Evolutionary conservation across 176 grass and related monocot genomes (phyloP).

Genomic region (Carex scoparia): DNA sequence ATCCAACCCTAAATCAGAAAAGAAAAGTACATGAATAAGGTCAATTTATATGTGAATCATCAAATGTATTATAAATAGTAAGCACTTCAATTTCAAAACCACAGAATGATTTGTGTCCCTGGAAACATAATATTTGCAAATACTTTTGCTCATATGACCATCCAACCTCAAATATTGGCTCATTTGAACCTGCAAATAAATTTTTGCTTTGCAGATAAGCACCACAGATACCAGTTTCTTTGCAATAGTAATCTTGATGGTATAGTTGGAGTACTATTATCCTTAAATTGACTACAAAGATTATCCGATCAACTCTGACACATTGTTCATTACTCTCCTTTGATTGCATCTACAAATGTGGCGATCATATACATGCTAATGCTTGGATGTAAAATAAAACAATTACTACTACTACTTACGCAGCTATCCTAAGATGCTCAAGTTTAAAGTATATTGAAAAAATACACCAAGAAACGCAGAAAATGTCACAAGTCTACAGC

Average conservation of each 20-base stretch:
- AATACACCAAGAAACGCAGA: not conserved
- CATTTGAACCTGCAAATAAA: not conserved
- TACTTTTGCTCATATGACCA: not conserved
- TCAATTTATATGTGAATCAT: not conserved
- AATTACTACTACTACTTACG: not conserved
- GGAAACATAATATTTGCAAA: not conserved
- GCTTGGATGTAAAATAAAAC: not conserved
- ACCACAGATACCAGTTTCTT: not conserved
- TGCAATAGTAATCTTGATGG: not conserved
- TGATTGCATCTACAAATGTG: not conserved
- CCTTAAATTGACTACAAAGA: not conserved
- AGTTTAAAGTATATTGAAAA: not conserved
- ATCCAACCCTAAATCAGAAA: conserved; percentile 66
- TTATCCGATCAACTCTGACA: not conserved
- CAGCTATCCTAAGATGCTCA: not conserved
- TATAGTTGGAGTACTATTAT: not conserved
- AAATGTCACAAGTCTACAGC: not conserved
- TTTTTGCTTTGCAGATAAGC: not conserved
- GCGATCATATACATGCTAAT: not conserved
- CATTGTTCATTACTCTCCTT: not conserved
- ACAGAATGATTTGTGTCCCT: not conserved
- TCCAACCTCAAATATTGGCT: not conserved
- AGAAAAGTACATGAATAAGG: not conserved
- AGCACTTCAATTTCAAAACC: not conserved
- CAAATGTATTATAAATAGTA: not conserved